Conservation (phyloP, 495 filamentous ascomycete species). For the Tricharina praecox region DNA sequence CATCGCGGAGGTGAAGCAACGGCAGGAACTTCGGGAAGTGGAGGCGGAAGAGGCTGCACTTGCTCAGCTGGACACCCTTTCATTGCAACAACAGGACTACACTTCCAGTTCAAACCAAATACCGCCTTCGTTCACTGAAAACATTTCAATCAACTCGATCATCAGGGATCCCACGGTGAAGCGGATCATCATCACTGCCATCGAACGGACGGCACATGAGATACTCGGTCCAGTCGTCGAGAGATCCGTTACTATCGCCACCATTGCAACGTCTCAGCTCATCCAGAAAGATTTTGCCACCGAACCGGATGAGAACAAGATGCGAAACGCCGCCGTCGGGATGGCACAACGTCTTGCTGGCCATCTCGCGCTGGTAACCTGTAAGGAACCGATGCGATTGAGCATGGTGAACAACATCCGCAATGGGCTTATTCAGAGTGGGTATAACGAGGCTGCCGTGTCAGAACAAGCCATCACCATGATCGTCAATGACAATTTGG, state of each 20-base stretch:
- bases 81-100: constrained; percentile 19
- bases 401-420: constrained; percentile 95
- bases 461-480: constrained; percentile 52
- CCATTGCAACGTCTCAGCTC: constrained; percentile 84
- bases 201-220: constrained; percentile 74
- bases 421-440: constrained; percentile 47
- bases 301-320: constrained; percentile 71
- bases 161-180: constrained; percentile 52
- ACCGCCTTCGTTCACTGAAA: constrained; percentile 17
- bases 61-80: constrained; percentile 35
- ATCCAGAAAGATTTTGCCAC: constrained; percentile 91
- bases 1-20: constrained; percentile 62
- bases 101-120: constrained; percentile 13
- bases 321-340: constrained; percentile 68
- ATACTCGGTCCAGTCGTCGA: constrained; percentile 96
- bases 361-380: constrained; percentile 87
- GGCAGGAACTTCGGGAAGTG: constrained; percentile 24
- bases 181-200: constrained; percentile 64
- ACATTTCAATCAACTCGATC: constrained; percentile 32
- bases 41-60: constrained; percentile 17
- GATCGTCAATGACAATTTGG: constrained; percentile 96
- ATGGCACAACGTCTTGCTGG: constrained; percentile 87
- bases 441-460: constrained; percentile 58
- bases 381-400: constrained; percentile 86
- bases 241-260: constrained; percentile 89